Conservation (phyloP, 352 stramenopile genomes). For the Globisporangium takayamanum region DNA sequence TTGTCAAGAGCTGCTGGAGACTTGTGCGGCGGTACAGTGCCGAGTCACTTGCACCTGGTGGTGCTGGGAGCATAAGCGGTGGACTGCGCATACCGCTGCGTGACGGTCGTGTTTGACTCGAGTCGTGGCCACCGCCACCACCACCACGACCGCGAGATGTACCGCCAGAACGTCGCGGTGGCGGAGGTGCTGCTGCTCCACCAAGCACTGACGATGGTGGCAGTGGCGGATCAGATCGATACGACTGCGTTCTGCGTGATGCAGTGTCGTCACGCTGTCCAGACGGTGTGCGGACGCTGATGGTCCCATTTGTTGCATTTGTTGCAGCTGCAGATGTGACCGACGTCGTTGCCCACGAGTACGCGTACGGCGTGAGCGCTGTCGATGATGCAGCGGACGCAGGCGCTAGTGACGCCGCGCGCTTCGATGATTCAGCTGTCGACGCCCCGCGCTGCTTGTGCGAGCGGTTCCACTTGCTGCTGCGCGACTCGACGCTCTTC, state of each 20-base stretch:
- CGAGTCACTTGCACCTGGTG: conserved; percentile 11
- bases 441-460: conserved; percentile 5
- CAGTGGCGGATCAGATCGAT: not conserved
- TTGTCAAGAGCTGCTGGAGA: conserved; percentile 49
- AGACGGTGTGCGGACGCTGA: not conserved
- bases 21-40: conserved; percentile 39
- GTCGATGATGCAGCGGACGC: not conserved
- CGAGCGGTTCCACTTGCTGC: conserved; percentile 9
- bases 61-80: conserved; percentile 10
- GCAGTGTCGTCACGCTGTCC: conserved; percentile 3
- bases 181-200: no score
- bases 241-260: not conserved
- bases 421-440: not conserved
- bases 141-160: no score
- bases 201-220: no score
- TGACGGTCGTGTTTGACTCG: not conserved
- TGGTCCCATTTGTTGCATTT: not conserved
- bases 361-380: not conserved
- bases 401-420: not conserved
- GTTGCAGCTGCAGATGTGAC: conserved; percentile 3
- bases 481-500: conserved; percentile 12
- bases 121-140: no score
- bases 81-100: conserved; percentile 7
- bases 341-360: conserved; percentile 11
- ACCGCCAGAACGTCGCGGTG: no score